phyloP scores from a whole-genome alignment of 2,329 filamentous ascomycete species.

The Penicillium sp. region DNA sequence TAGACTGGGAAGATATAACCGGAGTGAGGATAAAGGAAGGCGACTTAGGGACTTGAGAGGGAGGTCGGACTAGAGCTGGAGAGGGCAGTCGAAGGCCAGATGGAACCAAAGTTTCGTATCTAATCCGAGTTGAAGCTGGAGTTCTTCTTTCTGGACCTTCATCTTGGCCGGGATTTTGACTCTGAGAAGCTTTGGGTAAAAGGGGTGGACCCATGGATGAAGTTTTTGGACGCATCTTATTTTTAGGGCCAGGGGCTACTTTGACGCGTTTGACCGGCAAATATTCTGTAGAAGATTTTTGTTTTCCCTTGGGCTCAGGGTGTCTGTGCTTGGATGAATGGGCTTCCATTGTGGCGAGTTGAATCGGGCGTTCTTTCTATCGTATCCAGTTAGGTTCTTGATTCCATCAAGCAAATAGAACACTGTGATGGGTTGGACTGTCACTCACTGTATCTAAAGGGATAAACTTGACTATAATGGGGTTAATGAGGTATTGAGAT shows the following conservation, averaged over 20 bases:
- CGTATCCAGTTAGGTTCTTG: not conserved
- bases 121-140: not conserved
- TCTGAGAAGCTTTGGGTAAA: not conserved
- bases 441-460: too few species aligned
- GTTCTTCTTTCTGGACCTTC: not conserved
- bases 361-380: not conserved
- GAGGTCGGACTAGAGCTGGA: not conserved
- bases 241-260: not conserved
- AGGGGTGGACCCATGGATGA: not conserved
- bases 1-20: not conserved
- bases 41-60: not conserved
- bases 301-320: not conserved
- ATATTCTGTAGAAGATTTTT: not conserved
- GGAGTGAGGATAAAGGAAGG: not conserved
- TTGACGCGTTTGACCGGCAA: not conserved
- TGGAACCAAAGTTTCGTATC: not conserved
- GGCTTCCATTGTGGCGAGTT: not conserved
- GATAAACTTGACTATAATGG: too few species aligned
- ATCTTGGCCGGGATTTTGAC: not conserved
- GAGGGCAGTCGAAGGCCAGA: not conserved
- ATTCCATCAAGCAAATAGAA: not conserved
- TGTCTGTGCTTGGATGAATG: not conserved
- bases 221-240: not conserved
- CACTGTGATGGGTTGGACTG: too few species aligned
- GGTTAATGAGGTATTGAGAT: too few species aligned